Evolutionary conservation across 1,284 basidiomycete species (phyloP), one percentile per base, ranked within the genome.

Genomic region (Blastosporella zonata): DNA sequence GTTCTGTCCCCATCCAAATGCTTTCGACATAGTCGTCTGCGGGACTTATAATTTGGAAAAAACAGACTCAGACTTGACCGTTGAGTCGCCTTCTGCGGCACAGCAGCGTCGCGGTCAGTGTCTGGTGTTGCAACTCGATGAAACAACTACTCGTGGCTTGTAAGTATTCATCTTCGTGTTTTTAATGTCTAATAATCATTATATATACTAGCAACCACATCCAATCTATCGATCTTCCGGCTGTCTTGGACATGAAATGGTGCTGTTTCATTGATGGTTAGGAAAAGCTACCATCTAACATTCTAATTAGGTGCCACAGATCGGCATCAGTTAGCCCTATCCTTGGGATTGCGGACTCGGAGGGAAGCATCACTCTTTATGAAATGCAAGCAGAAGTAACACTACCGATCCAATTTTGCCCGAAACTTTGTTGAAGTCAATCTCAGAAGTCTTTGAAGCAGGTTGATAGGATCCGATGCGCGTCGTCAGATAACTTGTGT

Each of bases 201-300:
- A 5, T 49, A 10, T 28, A 31, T 43, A 20, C 21, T 29, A 93
- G 91, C 49, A 65, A 69, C 6, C 75, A 85, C 58, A 60, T 87
- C 2, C 86, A 93, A 59, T 70, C 83, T 18, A 74, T 92, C 34
- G 76, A 87, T 47, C 72, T 89, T 10, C 84, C 92, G 1, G 94
- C 93, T 8, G 79, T 97, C 21, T 74, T 89, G n/a, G 94, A 97
- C 62, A 84, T 92, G 77, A 96, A 96, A 77, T 97, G 94, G 94
- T 91, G 56, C 27, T 39, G 29, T 21, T 45, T 36, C 17, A 13
- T 37, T 15, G 10, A 29, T 35, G 2, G 23, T 28, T 46, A 4
- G 10, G 20, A 6, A 4, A 17, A 3, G 5, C 17, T 15, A 34
- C 6, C 9, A 22, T 22, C 3, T 39, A 17, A 39, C 31, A 44